Conservation (phyloP, 1,284 basidiomycete species). For the Ustilago loliicola region DNA sequence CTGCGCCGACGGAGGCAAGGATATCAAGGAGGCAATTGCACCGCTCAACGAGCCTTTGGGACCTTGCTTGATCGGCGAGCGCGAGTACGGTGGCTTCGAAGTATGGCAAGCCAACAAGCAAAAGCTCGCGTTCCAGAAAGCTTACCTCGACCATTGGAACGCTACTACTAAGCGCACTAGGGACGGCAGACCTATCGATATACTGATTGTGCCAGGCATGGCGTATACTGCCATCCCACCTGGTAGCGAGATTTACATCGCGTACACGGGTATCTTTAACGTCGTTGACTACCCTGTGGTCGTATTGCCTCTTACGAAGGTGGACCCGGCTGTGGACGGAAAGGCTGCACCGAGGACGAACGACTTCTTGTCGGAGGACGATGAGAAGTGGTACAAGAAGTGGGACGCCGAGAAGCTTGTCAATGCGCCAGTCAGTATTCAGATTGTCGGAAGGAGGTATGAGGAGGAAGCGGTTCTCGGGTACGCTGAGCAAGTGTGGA, state of each 20-base stretch:
- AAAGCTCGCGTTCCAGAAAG: constrained; percentile 73
- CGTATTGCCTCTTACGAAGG: constrained; percentile 75
- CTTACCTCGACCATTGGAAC: constrained; percentile 76
- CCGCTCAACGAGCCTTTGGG: constrained; percentile 60
- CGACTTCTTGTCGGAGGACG: constrained; percentile 50
- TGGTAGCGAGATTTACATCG: constrained; percentile 72
- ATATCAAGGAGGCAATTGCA: constrained; percentile 47
- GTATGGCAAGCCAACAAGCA: constrained; percentile 74
- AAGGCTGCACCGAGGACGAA: constrained; percentile 72
- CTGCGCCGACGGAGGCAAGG: constrained; percentile 61
- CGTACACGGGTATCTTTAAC: constrained; percentile 74
- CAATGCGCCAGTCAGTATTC: constrained; percentile 79
- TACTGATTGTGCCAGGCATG: constrained; percentile 76
- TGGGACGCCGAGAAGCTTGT: constrained; percentile 72
- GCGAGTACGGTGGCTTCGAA: constrained; percentile 72
- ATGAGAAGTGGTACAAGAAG: constrained; percentile 55
- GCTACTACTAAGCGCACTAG: constrained; percentile 72
- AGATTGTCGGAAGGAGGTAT: constrained; percentile 78
- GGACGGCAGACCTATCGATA: constrained; percentile 76
- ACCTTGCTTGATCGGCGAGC: constrained; percentile 33
- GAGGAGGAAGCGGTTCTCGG: constrained; percentile 81
- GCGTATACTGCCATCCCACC: constrained; percentile 75
- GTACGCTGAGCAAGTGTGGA: constrained; percentile 46
- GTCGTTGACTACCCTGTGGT: constrained; percentile 78
- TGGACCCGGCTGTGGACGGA: constrained; percentile 74